Base-by-base conservation (phyloP, 2,329 filamentous ascomycete genomes). In the Cladosporium sp. region DNA sequence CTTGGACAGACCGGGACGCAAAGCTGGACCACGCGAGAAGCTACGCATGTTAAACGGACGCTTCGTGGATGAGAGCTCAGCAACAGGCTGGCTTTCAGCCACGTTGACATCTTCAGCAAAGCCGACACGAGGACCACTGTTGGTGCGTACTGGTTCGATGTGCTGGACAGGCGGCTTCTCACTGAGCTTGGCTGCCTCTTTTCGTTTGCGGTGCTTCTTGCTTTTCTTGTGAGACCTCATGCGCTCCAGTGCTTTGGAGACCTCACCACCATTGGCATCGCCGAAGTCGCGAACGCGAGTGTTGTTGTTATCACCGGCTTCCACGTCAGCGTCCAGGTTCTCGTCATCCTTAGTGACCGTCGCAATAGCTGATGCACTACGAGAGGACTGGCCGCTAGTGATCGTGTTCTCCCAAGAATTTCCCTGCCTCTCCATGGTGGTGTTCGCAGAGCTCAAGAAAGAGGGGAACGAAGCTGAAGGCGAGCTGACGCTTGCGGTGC, bases 401-500 rank as follows among this genome's bases (percentile, higher is more conserved):
- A 54, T 58, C 28, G 72, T 50, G 66, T 66, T 42, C 66, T 74
- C 70, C 65, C 77, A 68, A 65, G 76, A 70, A 61, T 66, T 68
- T 58, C 70, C 69, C 45, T 72, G 63, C 39, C 70, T 65, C 62
- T 77, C 71, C 12, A 61, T 60, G 20, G 71, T 64, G 35, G 76
- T 77, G 9, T 77, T 75, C 17, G 52, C 52, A 25, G 78, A 78
- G 57, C 74, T 75, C 51, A 76, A 63, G 12, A 72, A 71, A 4
- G 79, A 79, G 3, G 74, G 72, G 3, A 73, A 66, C 2, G 76
- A 55, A 8, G 19, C 39, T 15, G 52, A 77, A 15, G 71, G 71
- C 2, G 80, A 83, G 13, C 90, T 87, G 60, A 83, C 83, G 22
- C 86, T 91, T 66, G 84, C 84, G 32, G 81, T 78, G 64, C 88